These are phyloP conservation scores for Acephala macrosclerotiorum DNA, from an alignment of 2,329 filamentous ascomycete species.

Conservation along the genomic window DNA sequence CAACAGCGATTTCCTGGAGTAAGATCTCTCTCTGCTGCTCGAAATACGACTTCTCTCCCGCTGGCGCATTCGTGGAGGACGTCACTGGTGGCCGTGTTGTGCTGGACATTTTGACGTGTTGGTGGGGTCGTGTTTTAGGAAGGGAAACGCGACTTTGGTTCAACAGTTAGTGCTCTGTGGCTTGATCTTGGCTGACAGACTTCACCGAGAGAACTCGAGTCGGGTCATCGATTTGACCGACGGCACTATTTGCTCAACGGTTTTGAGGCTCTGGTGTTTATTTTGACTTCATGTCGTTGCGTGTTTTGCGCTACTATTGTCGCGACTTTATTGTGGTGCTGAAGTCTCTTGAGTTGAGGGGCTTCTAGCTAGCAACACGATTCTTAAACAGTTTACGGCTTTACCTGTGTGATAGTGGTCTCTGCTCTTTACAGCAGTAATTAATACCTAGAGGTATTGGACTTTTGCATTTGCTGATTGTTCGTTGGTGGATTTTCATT, in stretches of 20 bases:
- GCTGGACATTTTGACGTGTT: slow-evolving; percentile 8
- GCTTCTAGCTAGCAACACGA: too few relatives aligned
- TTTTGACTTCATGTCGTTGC: not conserved
- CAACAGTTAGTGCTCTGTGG: too few relatives aligned
- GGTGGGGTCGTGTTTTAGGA: slow-evolving; percentile 12
- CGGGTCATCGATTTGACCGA: not conserved
- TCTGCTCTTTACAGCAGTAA: too few relatives aligned
- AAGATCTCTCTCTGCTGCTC: slow-evolving; percentile 78
- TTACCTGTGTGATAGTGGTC: too few relatives aligned
- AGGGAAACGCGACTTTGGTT: not conserved
- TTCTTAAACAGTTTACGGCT: too few relatives aligned
- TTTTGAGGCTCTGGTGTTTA: not conserved
- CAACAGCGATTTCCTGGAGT: slow-evolving; percentile 76
- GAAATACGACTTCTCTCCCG: slow-evolving; percentile 68
- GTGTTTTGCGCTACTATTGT: not conserved
- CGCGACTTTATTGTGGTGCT: not conserved
- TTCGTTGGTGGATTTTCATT: too few relatives aligned
- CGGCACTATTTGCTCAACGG: not conserved
- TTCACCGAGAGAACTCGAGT: too few relatives aligned
- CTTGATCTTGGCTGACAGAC: too few relatives aligned
- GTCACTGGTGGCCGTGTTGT: slow-evolving; percentile 19
- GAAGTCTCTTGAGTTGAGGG: too few relatives aligned
- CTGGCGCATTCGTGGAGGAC: slow-evolving; percentile 23
- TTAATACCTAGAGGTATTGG: too few relatives aligned
- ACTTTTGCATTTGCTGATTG: too few relatives aligned